Evolutionary conservation across 2,329 filamentous ascomycete species (phyloP).

Genomic region (Stagonosporopsis tanaceti): DNA sequence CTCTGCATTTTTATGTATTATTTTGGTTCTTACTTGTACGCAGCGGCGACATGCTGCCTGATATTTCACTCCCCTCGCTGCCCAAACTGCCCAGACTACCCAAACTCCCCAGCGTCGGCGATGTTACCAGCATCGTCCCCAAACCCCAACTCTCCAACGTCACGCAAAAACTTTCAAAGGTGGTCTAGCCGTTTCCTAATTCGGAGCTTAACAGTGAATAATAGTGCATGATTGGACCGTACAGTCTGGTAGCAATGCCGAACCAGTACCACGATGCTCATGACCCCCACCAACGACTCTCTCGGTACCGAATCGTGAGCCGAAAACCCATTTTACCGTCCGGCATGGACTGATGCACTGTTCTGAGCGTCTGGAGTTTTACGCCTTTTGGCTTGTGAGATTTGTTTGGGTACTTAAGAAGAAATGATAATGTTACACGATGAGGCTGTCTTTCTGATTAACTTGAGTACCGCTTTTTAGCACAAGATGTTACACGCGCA

Average conservation of each 20-base stretch:
- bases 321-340: constrained; percentile 16
- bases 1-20: not conserved
- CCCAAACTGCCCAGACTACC: constrained; percentile 10
- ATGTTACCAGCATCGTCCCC: constrained; percentile 9
- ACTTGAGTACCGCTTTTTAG: too few relatives aligned
- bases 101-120: constrained; percentile 12
- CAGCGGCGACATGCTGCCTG: constrained; percentile 22
- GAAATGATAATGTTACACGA: constrained; percentile 21
- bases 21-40: constrained; percentile 6
- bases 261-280: constrained; percentile 18
- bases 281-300: constrained; percentile 5
- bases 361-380: constrained; percentile 23
- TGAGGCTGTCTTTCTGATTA: not conserved
- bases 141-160: constrained; percentile 13
- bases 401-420: constrained; percentile 15
- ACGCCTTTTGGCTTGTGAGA: constrained; percentile 8
- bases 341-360: constrained; percentile 18
- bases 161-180: constrained; percentile 16
- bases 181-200: constrained; percentile 21
- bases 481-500: not conserved
- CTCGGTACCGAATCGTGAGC: not conserved
- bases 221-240: constrained; percentile 23
- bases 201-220: constrained; percentile 26
- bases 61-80: constrained; percentile 3
- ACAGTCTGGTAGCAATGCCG: constrained; percentile 3